Evolutionary conservation across 1,284 basidiomycete genomes (phyloP), one percentile per base, ranked within the genome.

Genomic region (Ceraceosorus bombacis): DNA sequence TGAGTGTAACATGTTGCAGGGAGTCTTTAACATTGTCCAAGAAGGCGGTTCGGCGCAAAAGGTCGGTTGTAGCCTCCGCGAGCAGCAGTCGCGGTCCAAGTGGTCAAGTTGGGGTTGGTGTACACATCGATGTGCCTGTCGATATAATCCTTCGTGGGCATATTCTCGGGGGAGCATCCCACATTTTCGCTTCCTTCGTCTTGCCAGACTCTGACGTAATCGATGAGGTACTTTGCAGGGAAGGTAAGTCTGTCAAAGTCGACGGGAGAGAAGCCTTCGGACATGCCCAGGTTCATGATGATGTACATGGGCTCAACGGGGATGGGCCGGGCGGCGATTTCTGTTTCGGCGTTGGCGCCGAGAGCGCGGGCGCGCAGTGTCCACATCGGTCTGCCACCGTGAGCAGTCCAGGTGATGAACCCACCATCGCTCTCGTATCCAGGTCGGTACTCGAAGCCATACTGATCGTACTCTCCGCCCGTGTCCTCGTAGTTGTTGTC

Each of bases 261-360:
- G 12, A 64, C 64, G 1, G 53, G 57, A 38, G 65, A 68, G 49
- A 72, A 72, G 60, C 67, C 68, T 56, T 69, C 51, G 51, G 63
- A 66, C 54, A 69, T 68, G 41, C 71, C 66, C 46, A 74, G 61
- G 55, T 75, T 75, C 55, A 74, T 57, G 55, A 75, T 72, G 56
- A 75, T 67, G 54, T 70, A 75, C 65, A 77, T 73, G 4, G 74
- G 74, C 63, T 56, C 58, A 17, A 88, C 85, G 0, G 90, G 83
- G 48, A 95, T 81, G 7, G 86, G 83, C 51, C 91, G 82, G 41
- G 83, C 82, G 2, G 84, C 80, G 56, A 93, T 89, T 63, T 88
- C 80, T 12, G 85, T 84, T 2, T 71, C 61, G 1, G 79, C 57
- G 73, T 92, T 87, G 1, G 87, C 83, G 5, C 80, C 84, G 79